Evolutionary conservation across 805 yeast genomes (phyloP).

Genomic region (Sugiyamaella marilandica): DNA sequence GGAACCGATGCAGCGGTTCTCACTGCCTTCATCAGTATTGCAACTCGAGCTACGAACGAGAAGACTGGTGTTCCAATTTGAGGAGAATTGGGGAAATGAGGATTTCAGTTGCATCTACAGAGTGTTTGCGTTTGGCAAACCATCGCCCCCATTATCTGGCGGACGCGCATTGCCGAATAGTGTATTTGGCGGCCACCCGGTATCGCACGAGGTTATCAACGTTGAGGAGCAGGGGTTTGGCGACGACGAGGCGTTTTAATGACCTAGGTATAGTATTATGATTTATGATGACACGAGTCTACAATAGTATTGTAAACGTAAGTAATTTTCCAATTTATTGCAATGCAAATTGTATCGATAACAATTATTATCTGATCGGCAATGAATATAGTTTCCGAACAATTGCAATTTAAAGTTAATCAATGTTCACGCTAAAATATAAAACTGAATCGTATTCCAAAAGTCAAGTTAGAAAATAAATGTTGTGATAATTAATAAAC

Average conservation of each 20-base stretch:
- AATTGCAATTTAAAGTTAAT: too few species aligned
- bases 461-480: too few species aligned
- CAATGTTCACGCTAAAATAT: too few species aligned
- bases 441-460: too few species aligned
- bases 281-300: background rate
- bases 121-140: slow-evolving; percentile 26
- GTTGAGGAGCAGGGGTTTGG: slow-evolving; percentile 4
- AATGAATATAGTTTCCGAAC: background rate
- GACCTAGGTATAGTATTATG: too few species aligned
- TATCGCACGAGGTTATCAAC: too few species aligned
- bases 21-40: slow-evolving; percentile 16
- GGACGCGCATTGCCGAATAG: too few species aligned
- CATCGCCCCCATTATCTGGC: background rate
- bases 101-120: slow-evolving; percentile 31
- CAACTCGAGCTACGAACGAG: slow-evolving; percentile 15
- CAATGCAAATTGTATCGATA: too few species aligned
- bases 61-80: slow-evolving; percentile 24
- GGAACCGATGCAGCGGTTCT: slow-evolving; percentile 21
- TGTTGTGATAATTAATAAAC: too few species aligned
- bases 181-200: background rate
- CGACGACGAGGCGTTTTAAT: slow-evolving; percentile 1
- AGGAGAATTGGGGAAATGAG: slow-evolving; percentile 32
- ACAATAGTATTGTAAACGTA: background rate
- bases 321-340: too few species aligned
- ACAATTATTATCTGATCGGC: background rate